These are phyloP conservation scores for Gossypium armourianum DNA, from an alignment of 441 rosid species.

Conservation along the genomic window DNA sequence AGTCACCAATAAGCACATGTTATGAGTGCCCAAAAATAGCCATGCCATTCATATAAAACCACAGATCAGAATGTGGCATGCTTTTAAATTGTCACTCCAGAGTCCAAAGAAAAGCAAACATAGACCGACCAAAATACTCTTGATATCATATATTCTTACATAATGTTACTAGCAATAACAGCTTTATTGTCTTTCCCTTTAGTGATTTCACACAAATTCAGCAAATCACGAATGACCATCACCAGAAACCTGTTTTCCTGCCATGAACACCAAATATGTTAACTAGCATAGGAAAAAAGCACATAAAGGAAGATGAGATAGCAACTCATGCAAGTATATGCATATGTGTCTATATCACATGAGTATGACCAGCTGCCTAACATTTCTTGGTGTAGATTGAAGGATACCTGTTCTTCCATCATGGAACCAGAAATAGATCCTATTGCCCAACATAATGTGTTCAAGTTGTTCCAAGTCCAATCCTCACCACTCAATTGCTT, in stretches of 20 bases:
- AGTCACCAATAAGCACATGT: neutral
- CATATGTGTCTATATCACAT: neutral
- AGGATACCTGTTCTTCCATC: slow-evolving; percentile 89
- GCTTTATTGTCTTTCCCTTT: slow-evolving; percentile 99
- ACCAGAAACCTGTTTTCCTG: slow-evolving; percentile 99
- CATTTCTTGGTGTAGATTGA: neutral
- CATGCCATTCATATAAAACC: neutral
- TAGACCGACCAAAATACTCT: neutral
- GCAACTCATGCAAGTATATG: neutral
- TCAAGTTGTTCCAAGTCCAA: slow-evolving; percentile 95
- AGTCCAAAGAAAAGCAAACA: neutral
- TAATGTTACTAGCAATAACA: slow-evolving; percentile 96
- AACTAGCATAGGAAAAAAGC: neutral
- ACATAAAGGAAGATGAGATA: neutral
- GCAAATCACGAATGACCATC: slow-evolving; percentile 92
- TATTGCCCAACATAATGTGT: slow-evolving; percentile 98
- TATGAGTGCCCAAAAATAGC: neutral
- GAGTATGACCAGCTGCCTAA: neutral
- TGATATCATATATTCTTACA: slow-evolving; percentile 46
- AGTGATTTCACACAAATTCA: slow-evolving; percentile 93
- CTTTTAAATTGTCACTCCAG: neutral
- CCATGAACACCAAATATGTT: slow-evolving; percentile 2
- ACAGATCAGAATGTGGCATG: neutral
- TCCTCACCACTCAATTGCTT: slow-evolving; percentile 96
- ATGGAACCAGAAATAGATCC: slow-evolving; percentile 99